Conservation (phyloP, 352 stramenopile species). For the Phytopythium cucurbitacearum region DNA sequence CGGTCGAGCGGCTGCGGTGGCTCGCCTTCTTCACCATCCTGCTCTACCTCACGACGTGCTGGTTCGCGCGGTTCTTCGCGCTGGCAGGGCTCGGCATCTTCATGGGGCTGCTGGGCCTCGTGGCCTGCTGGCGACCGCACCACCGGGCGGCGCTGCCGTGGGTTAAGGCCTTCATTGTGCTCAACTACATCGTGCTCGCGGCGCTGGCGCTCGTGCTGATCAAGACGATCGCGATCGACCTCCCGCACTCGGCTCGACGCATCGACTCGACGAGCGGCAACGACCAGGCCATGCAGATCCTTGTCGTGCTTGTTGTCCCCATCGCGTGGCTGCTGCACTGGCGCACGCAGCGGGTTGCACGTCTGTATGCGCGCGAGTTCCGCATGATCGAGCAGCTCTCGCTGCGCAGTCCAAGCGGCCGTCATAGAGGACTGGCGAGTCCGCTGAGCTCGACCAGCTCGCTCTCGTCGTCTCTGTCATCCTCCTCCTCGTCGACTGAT, state of each 20-base stretch:
- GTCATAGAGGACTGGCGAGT: not conserved
- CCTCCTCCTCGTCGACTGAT: not conserved
- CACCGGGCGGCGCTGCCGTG: slow-evolving; percentile 17
- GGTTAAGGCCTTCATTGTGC: slow-evolving; percentile 23
- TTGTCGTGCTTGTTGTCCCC: slow-evolving; percentile 21
- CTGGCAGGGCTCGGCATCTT: slow-evolving; percentile 20
- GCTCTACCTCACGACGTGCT: slow-evolving; percentile 27
- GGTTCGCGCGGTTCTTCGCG: slow-evolving; percentile 20
- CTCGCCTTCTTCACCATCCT: slow-evolving; percentile 29
- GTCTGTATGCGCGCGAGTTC: slow-evolving; percentile 29
- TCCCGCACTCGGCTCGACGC: slow-evolving; percentile 7
- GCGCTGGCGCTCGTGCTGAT: slow-evolving; percentile 21
- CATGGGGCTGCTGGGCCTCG: slow-evolving; percentile 21
- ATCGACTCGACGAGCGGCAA: not conserved
- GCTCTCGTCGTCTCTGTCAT: slow-evolving; percentile 1
- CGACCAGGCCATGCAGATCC: slow-evolving; percentile 14
- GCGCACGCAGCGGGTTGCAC: slow-evolving; percentile 17
- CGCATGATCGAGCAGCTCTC: slow-evolving; percentile 21
- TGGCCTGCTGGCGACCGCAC: slow-evolving; percentile 24
- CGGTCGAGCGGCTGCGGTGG: slow-evolving; percentile 31
- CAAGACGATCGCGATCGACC: slow-evolving; percentile 15
- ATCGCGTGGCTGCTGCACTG: slow-evolving; percentile 22
- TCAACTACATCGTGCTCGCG: slow-evolving; percentile 28
- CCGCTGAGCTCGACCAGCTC: slow-evolving; percentile 3
- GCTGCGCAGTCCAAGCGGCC: not conserved